Evolutionary conservation across 1,139 yeast genomes (phyloP).

Genomic region (Kodamaea sp.): DNA sequence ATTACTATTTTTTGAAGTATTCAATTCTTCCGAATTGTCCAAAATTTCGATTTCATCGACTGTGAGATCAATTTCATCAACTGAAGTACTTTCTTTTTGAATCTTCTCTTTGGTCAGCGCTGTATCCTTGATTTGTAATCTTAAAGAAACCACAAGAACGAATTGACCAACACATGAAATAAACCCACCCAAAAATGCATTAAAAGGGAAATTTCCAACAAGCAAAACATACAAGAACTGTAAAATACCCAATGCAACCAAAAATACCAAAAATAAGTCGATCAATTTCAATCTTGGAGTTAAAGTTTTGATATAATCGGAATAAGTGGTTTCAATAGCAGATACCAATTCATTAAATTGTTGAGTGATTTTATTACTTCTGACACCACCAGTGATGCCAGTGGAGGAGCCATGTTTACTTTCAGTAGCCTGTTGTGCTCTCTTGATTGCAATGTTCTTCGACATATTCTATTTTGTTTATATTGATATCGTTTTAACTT

Average conservation of each 20-base stretch:
- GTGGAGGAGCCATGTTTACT: conserved; percentile 12
- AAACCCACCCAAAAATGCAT: conserved; percentile 93
- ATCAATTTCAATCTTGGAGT: conserved; percentile 59
- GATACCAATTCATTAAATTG: conserved; percentile 41
- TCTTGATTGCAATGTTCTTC: conserved; percentile 33
- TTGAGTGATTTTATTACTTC: conserved; percentile 9
- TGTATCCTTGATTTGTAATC: conserved; percentile 54
- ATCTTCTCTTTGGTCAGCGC: conserved; percentile 3
- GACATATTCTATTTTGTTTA: conserved; percentile 35
- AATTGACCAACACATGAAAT: conserved; percentile 93
- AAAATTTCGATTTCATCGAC: conserved; percentile 8
- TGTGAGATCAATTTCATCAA: conserved; percentile 3
- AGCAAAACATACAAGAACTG: conserved; percentile 76
- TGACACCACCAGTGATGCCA: conserved; percentile 2
- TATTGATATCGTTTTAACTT: background rate
- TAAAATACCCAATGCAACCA: conserved; percentile 69
- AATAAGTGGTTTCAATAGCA: conserved; percentile 47
- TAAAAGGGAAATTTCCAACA: conserved; percentile 91
- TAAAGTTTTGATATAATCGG: conserved; percentile 41
- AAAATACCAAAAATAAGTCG: conserved; percentile 70
- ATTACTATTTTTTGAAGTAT: conserved; percentile 15
- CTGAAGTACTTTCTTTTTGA: conserved; percentile 6
- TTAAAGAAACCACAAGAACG: conserved; percentile 74
- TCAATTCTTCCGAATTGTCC: conserved; percentile 8
- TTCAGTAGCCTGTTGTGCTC: conserved; percentile 19